Percentiles rank a stretch among this genome's conserved stretches.
Conservation (phyloP, 2,329 filamentous ascomycete genomes). For the Alternaria ventricosa region DNA sequence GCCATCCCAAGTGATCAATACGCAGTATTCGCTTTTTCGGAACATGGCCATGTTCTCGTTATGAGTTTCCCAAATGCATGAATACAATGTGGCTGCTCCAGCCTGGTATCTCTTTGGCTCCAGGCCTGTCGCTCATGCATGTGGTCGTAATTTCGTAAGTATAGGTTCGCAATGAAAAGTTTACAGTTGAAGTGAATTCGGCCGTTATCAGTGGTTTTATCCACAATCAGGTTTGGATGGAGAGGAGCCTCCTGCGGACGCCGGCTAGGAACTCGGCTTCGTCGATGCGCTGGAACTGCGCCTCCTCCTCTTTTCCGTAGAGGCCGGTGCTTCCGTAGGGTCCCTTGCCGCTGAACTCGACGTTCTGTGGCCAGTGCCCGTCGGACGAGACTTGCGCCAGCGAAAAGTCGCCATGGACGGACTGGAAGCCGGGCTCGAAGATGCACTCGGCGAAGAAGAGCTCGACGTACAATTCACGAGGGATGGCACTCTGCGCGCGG, state of each 20-base stretch:
- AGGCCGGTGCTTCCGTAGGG: constrained; percentile 58
- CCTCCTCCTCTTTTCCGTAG: constrained; percentile 57
- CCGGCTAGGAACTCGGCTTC: constrained; percentile 50
- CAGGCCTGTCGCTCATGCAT: constrained; percentile 42
- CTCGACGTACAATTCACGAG: constrained; percentile 53
- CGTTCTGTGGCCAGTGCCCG: constrained; percentile 51
- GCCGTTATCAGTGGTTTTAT: constrained; percentile 20
- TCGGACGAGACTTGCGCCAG: constrained; percentile 51
- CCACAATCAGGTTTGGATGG: constrained; percentile 44
- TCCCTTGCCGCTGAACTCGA: constrained; percentile 52
- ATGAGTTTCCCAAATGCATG: constrained; percentile 27
- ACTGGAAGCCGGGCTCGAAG: constrained; percentile 55
- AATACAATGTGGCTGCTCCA: constrained; percentile 28
- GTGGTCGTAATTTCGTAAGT: constrained; percentile 36
- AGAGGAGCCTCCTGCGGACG: constrained; percentile 44
- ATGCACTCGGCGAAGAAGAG: constrained; percentile 61
- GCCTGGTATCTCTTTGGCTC: constrained; percentile 42
- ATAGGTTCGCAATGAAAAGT: constrained; percentile 18
- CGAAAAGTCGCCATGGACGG: constrained; percentile 59
- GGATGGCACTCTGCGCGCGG: constrained; percentile 47
- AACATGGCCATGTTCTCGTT: constrained; percentile 11
- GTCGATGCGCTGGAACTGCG: constrained; percentile 48
- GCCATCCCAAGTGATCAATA: constrained; percentile 20
- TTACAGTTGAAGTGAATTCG: constrained; percentile 30
- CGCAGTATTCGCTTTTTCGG: constrained; percentile 17